phyloP scores from a whole-genome alignment of 331 rosid genomes.

The Malus hybrid region DNA sequence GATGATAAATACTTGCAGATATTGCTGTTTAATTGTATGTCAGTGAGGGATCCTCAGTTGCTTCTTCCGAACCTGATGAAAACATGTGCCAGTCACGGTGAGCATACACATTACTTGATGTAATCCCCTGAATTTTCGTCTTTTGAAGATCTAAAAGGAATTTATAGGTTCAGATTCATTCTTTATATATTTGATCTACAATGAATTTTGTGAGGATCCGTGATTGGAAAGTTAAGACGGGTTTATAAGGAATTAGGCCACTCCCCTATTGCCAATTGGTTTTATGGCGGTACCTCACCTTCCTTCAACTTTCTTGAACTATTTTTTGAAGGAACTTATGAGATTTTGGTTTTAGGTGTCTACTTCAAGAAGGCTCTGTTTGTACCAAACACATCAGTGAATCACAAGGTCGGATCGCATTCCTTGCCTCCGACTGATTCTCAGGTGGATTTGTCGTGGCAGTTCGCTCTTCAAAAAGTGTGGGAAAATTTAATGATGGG shows the following conservation, averaged over 20 bases:
- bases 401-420: conserved; percentile 73
- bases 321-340: neutral
- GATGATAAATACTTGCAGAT: conserved; percentile 42
- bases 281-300: too few species aligned
- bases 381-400: conserved; percentile 73
- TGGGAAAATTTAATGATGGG: conserved; percentile 77
- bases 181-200: neutral
- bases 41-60: conserved; percentile 79
- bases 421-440: conserved; percentile 36
- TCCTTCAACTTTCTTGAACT: neutral
- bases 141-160: neutral
- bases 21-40: conserved; percentile 88
- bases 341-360: conserved; percentile 44
- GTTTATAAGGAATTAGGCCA: too few species aligned
- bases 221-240: too few species aligned
- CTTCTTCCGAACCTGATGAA: conserved; percentile 81
- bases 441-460: conserved; percentile 85
- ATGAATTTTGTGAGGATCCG: neutral
- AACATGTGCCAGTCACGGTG: conserved; percentile 80
- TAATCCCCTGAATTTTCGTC: conserved; percentile 7
- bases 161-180: neutral
- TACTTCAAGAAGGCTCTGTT: conserved; percentile 84
- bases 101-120: conserved; percentile 13
- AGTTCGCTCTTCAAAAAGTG: conserved; percentile 59
- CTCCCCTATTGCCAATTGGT: too few species aligned